These are phyloP conservation scores for Solanum neorickii DNA, from an alignment of 257 asterid genomes.

Conservation along the genomic window DNA sequence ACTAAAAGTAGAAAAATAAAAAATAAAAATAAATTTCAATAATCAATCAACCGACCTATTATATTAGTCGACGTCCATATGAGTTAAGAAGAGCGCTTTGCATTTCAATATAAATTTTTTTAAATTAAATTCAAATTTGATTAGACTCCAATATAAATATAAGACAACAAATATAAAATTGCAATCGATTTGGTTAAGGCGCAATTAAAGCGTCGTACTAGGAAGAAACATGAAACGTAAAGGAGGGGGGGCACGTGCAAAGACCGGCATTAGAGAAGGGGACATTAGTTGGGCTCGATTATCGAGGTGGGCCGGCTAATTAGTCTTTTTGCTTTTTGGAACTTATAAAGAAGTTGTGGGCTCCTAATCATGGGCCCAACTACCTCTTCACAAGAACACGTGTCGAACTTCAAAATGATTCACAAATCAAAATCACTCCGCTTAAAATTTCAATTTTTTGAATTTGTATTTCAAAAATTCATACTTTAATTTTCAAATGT, in stretches of 20 bases:
- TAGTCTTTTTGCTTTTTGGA: not conserved
- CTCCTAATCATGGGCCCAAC: not conserved
- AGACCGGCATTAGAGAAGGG: not conserved
- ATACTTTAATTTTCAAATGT: not conserved
- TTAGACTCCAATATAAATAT: accelerated
- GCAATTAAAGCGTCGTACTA: not conserved
- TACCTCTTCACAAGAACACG: not conserved
- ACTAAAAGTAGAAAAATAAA: no score
- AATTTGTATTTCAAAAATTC: not conserved
- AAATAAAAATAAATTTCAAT: no score
- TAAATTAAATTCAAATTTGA: no score
- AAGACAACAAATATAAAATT: accelerated
- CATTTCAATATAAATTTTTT: no score
- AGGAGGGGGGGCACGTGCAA: not conserved
- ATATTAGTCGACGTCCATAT: not conserved
- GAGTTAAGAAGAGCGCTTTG: not conserved
- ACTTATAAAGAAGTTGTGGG: not conserved
- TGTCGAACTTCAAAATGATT: not conserved
- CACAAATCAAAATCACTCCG: not conserved
- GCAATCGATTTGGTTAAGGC: not conserved
- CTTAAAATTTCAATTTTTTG: not conserved
- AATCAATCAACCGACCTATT: no score
- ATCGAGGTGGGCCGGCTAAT: not conserved
- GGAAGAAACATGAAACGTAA: not conserved
- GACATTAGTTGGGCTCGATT: not conserved